Percentiles rank a stretch among this genome's conserved stretches.
phyloP scores from a whole-genome alignment of 2,329 filamentous ascomycete genomes.

The Fusarium sp. region DNA sequence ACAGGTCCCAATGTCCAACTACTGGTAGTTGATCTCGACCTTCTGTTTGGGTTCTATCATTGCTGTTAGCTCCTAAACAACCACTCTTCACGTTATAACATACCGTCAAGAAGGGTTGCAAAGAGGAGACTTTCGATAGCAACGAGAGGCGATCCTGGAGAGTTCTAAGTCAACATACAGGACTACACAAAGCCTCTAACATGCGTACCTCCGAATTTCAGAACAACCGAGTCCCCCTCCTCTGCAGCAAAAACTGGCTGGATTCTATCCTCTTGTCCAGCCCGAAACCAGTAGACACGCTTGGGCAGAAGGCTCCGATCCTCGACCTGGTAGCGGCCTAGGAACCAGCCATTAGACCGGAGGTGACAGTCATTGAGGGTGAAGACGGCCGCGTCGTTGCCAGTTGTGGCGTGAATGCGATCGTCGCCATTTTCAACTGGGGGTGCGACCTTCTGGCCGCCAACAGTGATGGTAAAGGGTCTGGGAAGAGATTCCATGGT shows the following conservation, averaged over 20 bases:
- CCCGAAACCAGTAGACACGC: not conserved
- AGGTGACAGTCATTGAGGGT: not conserved
- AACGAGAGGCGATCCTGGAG: not conserved
- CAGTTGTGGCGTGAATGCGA: slow-evolving; percentile 1
- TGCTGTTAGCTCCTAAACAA: not conserved
- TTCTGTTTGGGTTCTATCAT: not conserved
- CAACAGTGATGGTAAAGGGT: slow-evolving; percentile 15
- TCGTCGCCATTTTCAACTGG: not conserved
- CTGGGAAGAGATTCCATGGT: slow-evolving; percentile 1
- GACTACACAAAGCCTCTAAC: not conserved
- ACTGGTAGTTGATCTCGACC: not conserved
- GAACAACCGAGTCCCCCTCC: not conserved
- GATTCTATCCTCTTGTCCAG: fast-evolving
- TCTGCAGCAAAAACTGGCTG: not conserved
- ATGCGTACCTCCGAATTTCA: slow-evolving; percentile 12
- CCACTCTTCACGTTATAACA: not conserved
- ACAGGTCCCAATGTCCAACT: not conserved
- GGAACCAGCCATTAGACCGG: not conserved
- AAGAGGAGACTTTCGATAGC: not conserved
- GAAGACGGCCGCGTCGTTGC: slow-evolving; percentile 15
- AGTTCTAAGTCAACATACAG: not conserved
- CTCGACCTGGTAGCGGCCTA: slow-evolving; percentile 8
- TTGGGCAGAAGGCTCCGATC: slow-evolving; percentile 18
- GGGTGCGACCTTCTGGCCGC: slow-evolving; percentile 8
- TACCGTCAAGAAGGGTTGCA: not conserved